Base-by-base conservation (phyloP, 495 filamentous ascomycete species). In the Staphylotrichum tortipilum region DNA sequence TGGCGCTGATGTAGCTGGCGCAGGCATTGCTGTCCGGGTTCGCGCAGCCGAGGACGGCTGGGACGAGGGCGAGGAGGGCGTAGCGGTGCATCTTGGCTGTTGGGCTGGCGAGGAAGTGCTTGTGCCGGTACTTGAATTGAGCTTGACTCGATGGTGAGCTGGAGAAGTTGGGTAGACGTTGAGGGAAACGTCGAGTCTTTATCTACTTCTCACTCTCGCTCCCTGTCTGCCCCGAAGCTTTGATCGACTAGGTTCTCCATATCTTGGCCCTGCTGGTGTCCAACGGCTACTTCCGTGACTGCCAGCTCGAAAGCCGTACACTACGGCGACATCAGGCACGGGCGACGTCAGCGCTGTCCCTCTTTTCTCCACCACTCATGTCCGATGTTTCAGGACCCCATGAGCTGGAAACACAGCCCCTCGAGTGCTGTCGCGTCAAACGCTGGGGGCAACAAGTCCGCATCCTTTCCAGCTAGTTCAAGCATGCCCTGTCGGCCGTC, bases 281-380 rank as follows among this genome's bases (percentile, higher is more conserved):
- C 22, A 18, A 44, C 41, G 41, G 28, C 18, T 31, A 28, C 19
- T 44, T 22, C 28, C 28, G 18, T 14, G 17, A 14, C 18, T 9
- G 2, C 8, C 7, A 26, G 11, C 11, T 33, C 29, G n/a, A n/a
- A n/a, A n/a, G n/a, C n/a, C n/a, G n/a, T n/a, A n/a, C n/a, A n/a
- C n/a, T n/a, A n/a, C n/a, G n/a, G n/a, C n/a, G n/a, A n/a, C 17
- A 21, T 17, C 10, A 18, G 21, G n/a, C 8, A 11, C 9, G 4
- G 18, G 28, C 30, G 30, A 26, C 2, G 12, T 35, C 30, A 24
- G 24, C 12, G 15, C 14, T n/a, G n/a, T 9, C 14, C 21, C 44
- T 34, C 31, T 37, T 38, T 47, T 47, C 44, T 47, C 44, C 44
- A 47, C 44, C 44, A 47, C 44, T 47, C 44, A 47, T 36, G 23